These are phyloP conservation scores for Saccharum hybrid DNA, from an alignment of 202 grass and related monocot species.

Conservation along the genomic window DNA sequence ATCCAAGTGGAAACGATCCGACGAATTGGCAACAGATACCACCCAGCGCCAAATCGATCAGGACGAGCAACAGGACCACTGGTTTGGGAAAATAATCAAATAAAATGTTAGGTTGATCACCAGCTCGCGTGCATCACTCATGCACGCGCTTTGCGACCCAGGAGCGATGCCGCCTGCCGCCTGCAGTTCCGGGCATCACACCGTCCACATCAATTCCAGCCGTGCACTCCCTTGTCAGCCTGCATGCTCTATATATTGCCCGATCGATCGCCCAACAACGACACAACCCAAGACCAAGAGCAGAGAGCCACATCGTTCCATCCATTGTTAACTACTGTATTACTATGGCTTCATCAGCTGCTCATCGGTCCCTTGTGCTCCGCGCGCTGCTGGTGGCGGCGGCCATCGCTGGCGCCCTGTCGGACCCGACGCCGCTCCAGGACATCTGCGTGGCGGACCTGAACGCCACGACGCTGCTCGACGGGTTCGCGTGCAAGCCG, in stretches of 20 bases:
- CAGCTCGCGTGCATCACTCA: background rate
- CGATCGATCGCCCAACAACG: background rate
- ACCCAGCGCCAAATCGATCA: constrained; percentile 18
- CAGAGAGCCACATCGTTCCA: background rate
- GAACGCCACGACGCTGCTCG: background rate
- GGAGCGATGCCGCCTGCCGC: constrained; percentile 30
- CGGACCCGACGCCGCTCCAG: constrained; percentile 56
- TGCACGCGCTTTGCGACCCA: constrained; percentile 42
- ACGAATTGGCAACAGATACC: too few species aligned
- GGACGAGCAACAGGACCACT: background rate
- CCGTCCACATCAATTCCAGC: constrained; percentile 23
- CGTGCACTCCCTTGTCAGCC: constrained; percentile 12
- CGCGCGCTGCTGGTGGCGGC: constrained; percentile 26
- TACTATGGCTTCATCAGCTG: background rate
- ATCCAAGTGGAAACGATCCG: too few species aligned
- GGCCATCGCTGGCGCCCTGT: constrained; percentile 12
- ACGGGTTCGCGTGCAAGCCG: constrained; percentile 61
- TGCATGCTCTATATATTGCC: constrained; percentile 9
- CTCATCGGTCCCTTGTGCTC: background rate
- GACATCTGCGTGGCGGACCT: constrained; percentile 69
- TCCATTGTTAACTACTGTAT: background rate
- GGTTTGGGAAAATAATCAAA: background rate
- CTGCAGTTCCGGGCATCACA: background rate
- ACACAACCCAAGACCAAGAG: background rate
- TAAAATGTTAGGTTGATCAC: background rate